phyloP scores from a whole-genome alignment of 805 yeast genomes.

The Brettanomyces custersianus region DNA sequence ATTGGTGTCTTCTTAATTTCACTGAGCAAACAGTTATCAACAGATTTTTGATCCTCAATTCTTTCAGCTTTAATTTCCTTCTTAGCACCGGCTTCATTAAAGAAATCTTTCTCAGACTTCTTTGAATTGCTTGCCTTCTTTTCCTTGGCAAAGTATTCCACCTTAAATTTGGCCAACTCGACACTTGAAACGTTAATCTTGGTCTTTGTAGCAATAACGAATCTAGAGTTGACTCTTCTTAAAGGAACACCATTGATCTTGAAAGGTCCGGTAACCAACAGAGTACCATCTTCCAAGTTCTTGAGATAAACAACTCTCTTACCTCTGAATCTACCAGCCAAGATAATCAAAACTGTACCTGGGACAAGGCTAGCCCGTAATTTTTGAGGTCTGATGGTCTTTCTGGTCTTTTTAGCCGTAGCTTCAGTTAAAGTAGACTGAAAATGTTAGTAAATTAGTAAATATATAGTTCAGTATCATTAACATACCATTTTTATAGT shows the following conservation, averaged over 20 bases:
- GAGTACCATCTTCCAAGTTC: constrained; percentile 95
- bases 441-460: too few species aligned
- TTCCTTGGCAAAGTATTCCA: constrained; percentile 94
- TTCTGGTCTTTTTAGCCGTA: constrained; percentile 85
- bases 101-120: constrained; percentile 81
- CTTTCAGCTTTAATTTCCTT: constrained; percentile 87
- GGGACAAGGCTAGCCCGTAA: constrained; percentile 94
- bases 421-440: too few species aligned
- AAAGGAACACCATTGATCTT: constrained; percentile 99
- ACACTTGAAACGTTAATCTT: constrained; percentile 70
- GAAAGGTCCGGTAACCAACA: constrained; percentile 98
- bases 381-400: constrained; percentile 87
- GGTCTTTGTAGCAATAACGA: constrained; percentile 98
- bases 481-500: too few species aligned
- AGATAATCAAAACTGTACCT: constrained; percentile 94
- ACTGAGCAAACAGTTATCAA: constrained; percentile 85
- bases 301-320: constrained; percentile 98
- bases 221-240: constrained; percentile 98
- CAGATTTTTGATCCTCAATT: constrained; percentile 91
- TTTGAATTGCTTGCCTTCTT: constrained; percentile 73
- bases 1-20: constrained; percentile 97
- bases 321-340: constrained; percentile 99
- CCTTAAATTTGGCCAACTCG: constrained; percentile 85
- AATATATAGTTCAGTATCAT: too few species aligned
- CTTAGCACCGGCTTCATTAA: constrained; percentile 69